Conservation (phyloP, 2,329 filamentous ascomycete species). For the Zymoseptoria pseudotritici region DNA sequence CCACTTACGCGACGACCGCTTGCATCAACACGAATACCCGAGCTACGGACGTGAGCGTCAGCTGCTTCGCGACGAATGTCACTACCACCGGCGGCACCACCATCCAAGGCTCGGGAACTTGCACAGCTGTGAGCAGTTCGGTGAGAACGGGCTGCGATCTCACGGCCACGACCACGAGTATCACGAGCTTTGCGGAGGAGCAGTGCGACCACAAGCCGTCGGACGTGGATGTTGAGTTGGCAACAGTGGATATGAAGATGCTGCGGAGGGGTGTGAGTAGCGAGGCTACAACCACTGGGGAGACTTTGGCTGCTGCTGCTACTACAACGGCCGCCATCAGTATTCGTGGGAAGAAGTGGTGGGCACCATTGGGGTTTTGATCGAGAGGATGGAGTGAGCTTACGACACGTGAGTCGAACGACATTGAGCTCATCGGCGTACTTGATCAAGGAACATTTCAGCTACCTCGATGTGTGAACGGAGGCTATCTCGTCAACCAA, state of each 20-base stretch:
- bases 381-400: background rate
- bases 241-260: background rate
- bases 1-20: conserved; percentile 5
- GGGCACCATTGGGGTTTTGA: background rate
- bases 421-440: too few species aligned
- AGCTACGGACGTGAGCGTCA: conserved; percentile 5
- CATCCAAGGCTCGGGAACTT: conserved; percentile 4
- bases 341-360: background rate
- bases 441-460: too few species aligned
- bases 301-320: background rate
- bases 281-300: background rate
- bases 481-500: background rate
- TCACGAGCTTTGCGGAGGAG: conserved; percentile 1
- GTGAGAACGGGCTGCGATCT: conserved; percentile 12
- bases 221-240: background rate
- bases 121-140: conserved; percentile 5
- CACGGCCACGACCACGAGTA: conserved; percentile 5
- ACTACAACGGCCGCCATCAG: background rate
- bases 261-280: background rate
- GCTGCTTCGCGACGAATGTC: conserved; percentile 6
- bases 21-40: conserved; percentile 5
- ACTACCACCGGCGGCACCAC: conserved; percentile 1
- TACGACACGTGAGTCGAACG: too few species aligned
- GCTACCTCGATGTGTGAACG: background rate
- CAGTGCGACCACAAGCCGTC: background rate